Evolutionary conservation across 495 filamentous ascomycete species (phyloP), one percentile per base, ranked within the genome.

Genomic region (Penicillium diatomitis): DNA sequence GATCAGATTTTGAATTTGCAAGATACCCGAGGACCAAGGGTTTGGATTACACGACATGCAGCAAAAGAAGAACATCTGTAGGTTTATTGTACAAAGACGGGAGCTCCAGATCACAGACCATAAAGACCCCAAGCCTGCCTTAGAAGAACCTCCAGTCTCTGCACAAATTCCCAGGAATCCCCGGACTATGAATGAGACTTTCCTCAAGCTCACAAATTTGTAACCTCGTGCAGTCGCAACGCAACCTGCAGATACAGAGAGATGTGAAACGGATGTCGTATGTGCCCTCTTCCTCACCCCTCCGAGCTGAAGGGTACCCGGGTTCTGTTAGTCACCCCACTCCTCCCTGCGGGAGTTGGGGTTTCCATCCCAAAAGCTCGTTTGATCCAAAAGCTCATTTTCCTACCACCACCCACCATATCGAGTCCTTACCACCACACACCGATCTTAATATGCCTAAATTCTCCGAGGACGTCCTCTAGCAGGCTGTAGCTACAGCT

Each of bases 11-110:
- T 37, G 44, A 32, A 51, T 51, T 20, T 20, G 20, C 20, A 20
- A 20, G 49, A 51, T 51, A 51, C 49, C 49, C 44, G 33, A 10
- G 27, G 29, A 34, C 41, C 27, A 32, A 34, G 31, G 30, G 10
- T 10, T 44, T 2, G 31, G 34, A 44, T 30, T 12, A 44, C 34
- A 12, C n/a, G 2, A 42, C 29, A n/a, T 32, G 29, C 32, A 10
- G 32, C 2, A 6, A 33, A 35, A 6, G 29, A 28, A 12, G 30
- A 28, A 28, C 20, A 36, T 35, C 35, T 20, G 6, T 5, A 10
- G 6, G 28, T 30, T n/a, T 38, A 12, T 38, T 6, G 4, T 10
- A 11, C 9, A 38, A 38, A 10, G 36, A 20, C 20, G 20, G 20
- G 20, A 20, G 20, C 20, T 20, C 20, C 20, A 20, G 20, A 20